Evolutionary conservation across 129 eudicot genomes (phyloP), one percentile per base, ranked within the genome.

Genomic region (Escallonia rubra): DNA sequence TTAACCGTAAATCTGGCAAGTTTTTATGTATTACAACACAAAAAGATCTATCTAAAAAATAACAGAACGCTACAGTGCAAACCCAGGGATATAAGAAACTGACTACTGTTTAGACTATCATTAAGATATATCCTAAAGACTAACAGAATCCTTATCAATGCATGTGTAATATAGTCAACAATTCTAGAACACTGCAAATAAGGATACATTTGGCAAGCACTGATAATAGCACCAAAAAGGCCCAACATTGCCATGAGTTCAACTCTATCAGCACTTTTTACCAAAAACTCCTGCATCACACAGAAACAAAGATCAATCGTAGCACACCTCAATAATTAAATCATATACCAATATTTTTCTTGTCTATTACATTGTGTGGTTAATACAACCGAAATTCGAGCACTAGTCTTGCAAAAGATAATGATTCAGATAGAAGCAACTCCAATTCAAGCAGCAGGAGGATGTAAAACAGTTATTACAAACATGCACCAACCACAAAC

Each of bases 161-260:
- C 12, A 59, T 12, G 4, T 38, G 44, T 10, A 16, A 6, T 40
- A 7, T 6, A 42, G n/a, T 63, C 12, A 43, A 69, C 13, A 68
- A 47, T 50, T 57, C 42, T 51, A 71, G 6, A 53, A 8, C 53
- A 40, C 12, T 61, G 64, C 39, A 61, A 69, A 42, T 4, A 76
- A 88, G 88, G 91, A 88, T 91, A 91, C 98, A 91, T 86, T 77
- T 91, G 98, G 65, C 68, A 62, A 66, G 89, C 94, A 75, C 98
- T 88, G 70, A 78, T 58, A 66, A 91, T 86, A 76, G 95, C 96
- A 67, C 98, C 98, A 72, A 91, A 91, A 12, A 88, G 65, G 41
- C 98, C 98, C 87, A 91, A 67, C 91, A 91, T 88, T 47, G 95
- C 90, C 98, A 91, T 81, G 57, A 91, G 96, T 78, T 91, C 98